Evolutionary conservation across 2,329 filamentous ascomycete species (phyloP).

Genomic region (Cladosporium halotolerans): DNA sequence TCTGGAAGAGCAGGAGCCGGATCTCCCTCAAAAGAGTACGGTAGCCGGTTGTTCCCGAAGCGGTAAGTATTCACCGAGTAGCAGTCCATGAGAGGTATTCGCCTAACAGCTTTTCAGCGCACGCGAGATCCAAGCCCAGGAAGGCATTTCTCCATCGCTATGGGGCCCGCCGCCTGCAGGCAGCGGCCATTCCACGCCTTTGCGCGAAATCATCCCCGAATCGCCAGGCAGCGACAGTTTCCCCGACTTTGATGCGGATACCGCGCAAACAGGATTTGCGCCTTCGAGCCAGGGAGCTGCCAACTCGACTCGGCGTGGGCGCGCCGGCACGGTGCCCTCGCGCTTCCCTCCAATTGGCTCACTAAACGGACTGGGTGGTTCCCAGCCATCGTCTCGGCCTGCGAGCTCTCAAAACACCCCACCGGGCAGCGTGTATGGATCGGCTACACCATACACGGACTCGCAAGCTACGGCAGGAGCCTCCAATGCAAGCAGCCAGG

Average conservation of each 20-base stretch:
- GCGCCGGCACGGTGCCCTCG: conserved; percentile 93
- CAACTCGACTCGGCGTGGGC: conserved; percentile 57
- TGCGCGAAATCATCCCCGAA: conserved; percentile 95
- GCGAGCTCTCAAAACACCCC: conserved; percentile 49
- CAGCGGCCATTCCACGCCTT: conserved; percentile 89
- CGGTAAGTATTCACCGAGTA: conserved; percentile 54
- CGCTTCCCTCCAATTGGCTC: conserved; percentile 75
- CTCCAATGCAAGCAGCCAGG: conserved; percentile 53
- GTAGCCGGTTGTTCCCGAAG: conserved; percentile 80
- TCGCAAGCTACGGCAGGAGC: conserved; percentile 39
- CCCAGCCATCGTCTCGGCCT: conserved; percentile 38
- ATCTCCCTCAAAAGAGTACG: conserved; percentile 91
- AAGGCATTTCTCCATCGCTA: conserved; percentile 67
- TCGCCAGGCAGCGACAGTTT: conserved; percentile 90
- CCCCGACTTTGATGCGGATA: conserved; percentile 66
- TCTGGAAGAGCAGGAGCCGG: conserved; percentile 74
- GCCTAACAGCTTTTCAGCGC: conserved; percentile 52
- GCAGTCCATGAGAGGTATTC: too few species aligned
- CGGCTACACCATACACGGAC: conserved; percentile 27
- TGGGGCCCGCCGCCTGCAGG: conserved; percentile 96
- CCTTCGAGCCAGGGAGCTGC: conserved; percentile 19
- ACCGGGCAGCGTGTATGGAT: conserved; percentile 72
- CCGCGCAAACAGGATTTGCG: conserved; percentile 19
- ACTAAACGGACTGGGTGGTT: conserved; percentile 36
- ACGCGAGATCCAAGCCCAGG: conserved; percentile 93